A percentile compares a stretch with the other conserved stretches of the same genome.
Evolutionary conservation across 805 yeast genomes (phyloP).

Genomic region (Teunomyces stri): DNA sequence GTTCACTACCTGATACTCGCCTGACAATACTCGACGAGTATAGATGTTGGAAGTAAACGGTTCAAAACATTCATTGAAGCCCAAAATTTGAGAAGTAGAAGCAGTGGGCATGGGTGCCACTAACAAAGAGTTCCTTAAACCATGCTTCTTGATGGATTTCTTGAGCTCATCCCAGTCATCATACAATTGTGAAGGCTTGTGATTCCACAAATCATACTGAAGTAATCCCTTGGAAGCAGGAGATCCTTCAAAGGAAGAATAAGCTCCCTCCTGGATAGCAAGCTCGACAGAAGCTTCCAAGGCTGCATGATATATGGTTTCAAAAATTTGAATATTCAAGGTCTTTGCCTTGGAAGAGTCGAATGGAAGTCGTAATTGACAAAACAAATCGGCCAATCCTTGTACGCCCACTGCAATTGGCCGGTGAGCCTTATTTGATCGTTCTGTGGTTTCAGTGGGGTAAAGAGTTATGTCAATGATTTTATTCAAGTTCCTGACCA

Average conservation of each 20-base stretch:
- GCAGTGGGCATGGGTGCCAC: conserved; percentile 99
- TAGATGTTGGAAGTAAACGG: conserved; percentile 93
- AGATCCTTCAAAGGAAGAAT: conserved; percentile 74
- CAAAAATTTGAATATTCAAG: conserved; percentile 83
- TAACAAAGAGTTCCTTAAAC: conserved; percentile 81
- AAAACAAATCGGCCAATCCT: conserved; percentile 89
- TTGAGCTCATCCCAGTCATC: conserved; percentile 77
- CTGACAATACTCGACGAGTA: conserved; percentile 85
- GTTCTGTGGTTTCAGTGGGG: conserved; percentile 75
- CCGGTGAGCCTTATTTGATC: conserved; percentile 77
- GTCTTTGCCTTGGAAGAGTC: conserved; percentile 76
- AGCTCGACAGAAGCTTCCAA: conserved; percentile 83
- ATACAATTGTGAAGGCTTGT: conserved; percentile 74
- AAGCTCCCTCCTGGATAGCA: conserved; percentile 67
- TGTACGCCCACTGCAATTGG: conserved; percentile 99
- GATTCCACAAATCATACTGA: conserved; percentile 87
- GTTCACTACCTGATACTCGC: conserved; percentile 92
- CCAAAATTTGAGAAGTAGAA: conserved; percentile 92
- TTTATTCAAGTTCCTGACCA: conserved; percentile 74
- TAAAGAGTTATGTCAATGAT: conserved; percentile 84
- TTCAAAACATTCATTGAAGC: conserved; percentile 93
- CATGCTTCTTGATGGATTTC: conserved; percentile 54
- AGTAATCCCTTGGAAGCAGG: conserved; percentile 85
- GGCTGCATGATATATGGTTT: conserved; percentile 93
- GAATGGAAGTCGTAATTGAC: conserved; percentile 78